phyloP scores from a whole-genome alignment of 192 early-diverging fungal species.

The Linnemannia zychae region DNA sequence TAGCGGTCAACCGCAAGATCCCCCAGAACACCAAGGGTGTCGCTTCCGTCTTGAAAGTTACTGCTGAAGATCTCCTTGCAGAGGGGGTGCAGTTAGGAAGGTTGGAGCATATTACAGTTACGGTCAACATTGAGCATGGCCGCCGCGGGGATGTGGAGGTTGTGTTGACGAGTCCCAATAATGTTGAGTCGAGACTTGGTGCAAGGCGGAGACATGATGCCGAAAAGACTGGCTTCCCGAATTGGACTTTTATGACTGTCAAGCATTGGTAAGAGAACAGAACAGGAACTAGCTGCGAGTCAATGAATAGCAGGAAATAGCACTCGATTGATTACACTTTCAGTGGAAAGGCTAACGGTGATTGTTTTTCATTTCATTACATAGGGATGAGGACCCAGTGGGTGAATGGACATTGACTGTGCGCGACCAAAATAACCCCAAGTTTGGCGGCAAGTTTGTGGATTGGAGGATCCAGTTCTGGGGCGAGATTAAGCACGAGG shows the following conservation, averaged over 20 bases:
- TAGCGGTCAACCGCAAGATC: constrained; percentile 62
- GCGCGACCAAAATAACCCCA: constrained; percentile 71
- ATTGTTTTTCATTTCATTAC: constrained; percentile 17
- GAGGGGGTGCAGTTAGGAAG: constrained; percentile 58
- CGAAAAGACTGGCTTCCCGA: constrained; percentile 74
- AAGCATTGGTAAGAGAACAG: constrained; percentile 95
- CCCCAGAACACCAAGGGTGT: constrained; percentile 61
- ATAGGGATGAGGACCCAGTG: constrained; percentile 89
- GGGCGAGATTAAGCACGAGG: constrained; percentile 63
- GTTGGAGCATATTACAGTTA: constrained; percentile 92
- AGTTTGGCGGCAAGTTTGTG: constrained; percentile 67
- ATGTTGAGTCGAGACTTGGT: constrained; percentile 76
- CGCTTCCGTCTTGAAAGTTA: constrained; percentile 60
- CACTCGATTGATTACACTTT: too few relatives aligned
- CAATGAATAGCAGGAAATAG: too few relatives aligned
- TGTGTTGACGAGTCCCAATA: constrained; percentile 80
- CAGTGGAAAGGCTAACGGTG: too few relatives aligned
- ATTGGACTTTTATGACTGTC: constrained; percentile 97
- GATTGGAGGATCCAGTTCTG: constrained; percentile 80
- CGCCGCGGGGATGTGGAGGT: constrained; percentile 91
- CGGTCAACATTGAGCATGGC: constrained; percentile 84
- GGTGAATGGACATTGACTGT: constrained; percentile 86
- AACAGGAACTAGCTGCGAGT: too few relatives aligned
- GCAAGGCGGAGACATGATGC: constrained; percentile 74
- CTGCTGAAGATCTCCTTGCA: constrained; percentile 59